Evolutionary conservation across 768 basidiomycete genomes (phyloP), one percentile per base, ranked within the genome.

Genomic region (Tubosaeta sp.): DNA sequence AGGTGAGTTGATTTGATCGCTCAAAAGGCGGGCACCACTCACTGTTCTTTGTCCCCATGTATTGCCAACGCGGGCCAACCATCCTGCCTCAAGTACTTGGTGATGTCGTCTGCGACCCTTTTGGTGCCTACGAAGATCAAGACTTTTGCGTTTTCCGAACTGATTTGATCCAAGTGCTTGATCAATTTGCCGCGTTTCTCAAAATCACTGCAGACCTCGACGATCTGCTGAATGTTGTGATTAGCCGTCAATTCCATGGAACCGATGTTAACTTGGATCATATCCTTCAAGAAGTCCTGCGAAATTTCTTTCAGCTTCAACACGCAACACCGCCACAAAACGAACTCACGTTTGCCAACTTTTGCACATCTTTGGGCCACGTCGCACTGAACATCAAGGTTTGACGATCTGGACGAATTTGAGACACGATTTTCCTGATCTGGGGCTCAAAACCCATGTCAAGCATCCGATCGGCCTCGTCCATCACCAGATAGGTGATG

Each of bases 381-480:
- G 97, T 99, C 12, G 97, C 97, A 49, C 93, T 97, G 79, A 99
- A 99, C 86, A 99, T 97, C 59, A 98, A 80, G 1, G 97, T 99
- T 68, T 99, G 97, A 64, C 97, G 84, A 76, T 99, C 97, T 39
- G 97, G 97, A 37, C 97, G 85, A 65, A 99, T 95, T 72, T 99
- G 97, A 60, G 86, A 78, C 59, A 98, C 91, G 59, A 99, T 97
- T 76, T 98, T 98, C 67, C 95, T 82, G 67, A 99, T 98, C 71
- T 99, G 97, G 48, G 97, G 97, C 74, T 99, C 97, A 75, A 99
- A 99, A 79, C 97, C 97, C 97, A 99, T 99, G 77, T 99, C 97
- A 58, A 99, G 81, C 97, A 99, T 99, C 65, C 97, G 91, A 76
- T 99, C 97, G 42, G 97, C 97, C 72, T 99, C 97, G 65, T 99